Evolutionary conservation across 257 asterid species (phyloP), one percentile per base, ranked within the genome.

Genomic region (Gynochthodes officinalis): DNA sequence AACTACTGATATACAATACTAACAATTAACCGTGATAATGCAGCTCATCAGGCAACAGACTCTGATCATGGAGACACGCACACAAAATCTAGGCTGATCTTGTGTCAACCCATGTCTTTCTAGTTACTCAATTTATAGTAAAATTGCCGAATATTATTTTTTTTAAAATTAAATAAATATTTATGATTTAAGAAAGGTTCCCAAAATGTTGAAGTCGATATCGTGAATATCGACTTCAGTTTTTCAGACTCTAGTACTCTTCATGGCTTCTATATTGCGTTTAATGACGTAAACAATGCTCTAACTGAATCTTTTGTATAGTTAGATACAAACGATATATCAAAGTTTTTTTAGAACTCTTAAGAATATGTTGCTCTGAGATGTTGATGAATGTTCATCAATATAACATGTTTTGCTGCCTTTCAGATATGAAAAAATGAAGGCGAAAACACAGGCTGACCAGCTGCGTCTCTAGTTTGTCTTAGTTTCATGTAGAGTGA

Each of bases 381-480:
- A n/a, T n/a, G n/a, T n/a, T n/a, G n/a, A n/a, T n/a, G n/a, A n/a
- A n/a, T 32, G 18, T 55, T 16, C 30, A 8, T n/a, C n/a, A 46
- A 60, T 46, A 3, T 42, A 65, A 67, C 13, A 12, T 32, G 40
- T 68, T 75, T 49, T 68, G 50, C 28, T 67, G 37, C 43, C 37
- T 59, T 53, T 43, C 79, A 75, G 79, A 75, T 39, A 10, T 33
- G 21, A 55, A 67, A 33, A 69, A 49, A 15, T 67, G 73, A 74
- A 67, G 63, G 69, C 43, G n/a, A 33, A 39, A 43, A 54, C 46
- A 40, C 15, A 30, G 68, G 16, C 50, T 13, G 43, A 32, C 53
- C 2, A 48, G 62, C 18, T 16, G 60, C 57, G 37, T 57, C 21
- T 3, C 28, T 58, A 27, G 71, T 11, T 3, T 43, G 14, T 64